phyloP scores from a whole-genome alignment of 306 rosid genomes.

The Cajanus cajan region DNA sequence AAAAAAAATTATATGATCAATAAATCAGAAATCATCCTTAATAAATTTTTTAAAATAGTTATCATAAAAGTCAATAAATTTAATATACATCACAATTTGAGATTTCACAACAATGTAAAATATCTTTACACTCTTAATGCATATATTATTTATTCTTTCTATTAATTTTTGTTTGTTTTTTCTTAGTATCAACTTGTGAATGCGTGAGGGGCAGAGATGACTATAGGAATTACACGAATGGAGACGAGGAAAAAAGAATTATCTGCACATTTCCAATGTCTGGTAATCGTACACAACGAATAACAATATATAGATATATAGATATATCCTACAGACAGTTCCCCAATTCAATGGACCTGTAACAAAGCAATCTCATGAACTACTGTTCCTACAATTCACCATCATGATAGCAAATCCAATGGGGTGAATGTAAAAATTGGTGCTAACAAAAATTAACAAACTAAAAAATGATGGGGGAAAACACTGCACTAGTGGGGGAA shows the following conservation, averaged over 20 bases:
- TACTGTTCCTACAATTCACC: conserved; percentile 59
- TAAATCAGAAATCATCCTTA: not conserved
- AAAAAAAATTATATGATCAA: no score
- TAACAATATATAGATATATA: conserved; percentile 54
- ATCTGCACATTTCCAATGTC: conserved; percentile 83
- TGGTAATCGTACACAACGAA: conserved; percentile 70
- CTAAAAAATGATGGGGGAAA: conserved; percentile 44
- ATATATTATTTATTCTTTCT: not conserved
- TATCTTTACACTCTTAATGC: not conserved
- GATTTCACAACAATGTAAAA: no score
- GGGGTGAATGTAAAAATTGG: conserved; percentile 47
- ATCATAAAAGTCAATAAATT: not conserved
- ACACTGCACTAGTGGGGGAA: conserved; percentile 54
- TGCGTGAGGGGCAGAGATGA: not conserved
- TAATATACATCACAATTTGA: not conserved
- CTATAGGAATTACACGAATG: not conserved
- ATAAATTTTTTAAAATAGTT: not conserved
- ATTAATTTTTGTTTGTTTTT: not conserved
- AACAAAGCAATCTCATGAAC: conserved; percentile 68
- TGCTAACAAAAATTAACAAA: conserved; percentile 60
- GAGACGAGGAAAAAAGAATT: conserved; percentile 50
- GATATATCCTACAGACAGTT: conserved; percentile 54
- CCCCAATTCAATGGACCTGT: conserved; percentile 68
- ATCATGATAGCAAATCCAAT: conserved; percentile 46
- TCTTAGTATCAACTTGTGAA: not conserved